Evolutionary conservation across 2,329 filamentous ascomycete genomes (phyloP), one percentile per base, ranked within the genome.

Genomic region (Xylariaceae sp.): DNA sequence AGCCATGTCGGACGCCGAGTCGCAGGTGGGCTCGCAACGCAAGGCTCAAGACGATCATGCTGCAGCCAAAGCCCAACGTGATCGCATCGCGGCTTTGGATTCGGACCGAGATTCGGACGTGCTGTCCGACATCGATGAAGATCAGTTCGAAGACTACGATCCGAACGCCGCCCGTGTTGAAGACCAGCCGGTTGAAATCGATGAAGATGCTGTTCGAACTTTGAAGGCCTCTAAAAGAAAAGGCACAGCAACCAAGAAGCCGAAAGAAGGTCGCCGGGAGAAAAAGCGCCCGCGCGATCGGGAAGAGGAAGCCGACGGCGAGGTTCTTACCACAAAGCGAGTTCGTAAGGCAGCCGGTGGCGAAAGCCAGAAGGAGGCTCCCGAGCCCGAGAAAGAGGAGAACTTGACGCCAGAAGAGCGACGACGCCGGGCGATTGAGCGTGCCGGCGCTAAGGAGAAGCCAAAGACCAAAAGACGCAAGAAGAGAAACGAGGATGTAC

Each of bases 401-500:
- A 79, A 86, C 59, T 73, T 97, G 64, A 87, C 88, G 26, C 89
- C 91, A 0, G 90, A 94, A 71, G 89, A 96, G 74, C 81, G 89
- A 64, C 84, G 91, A 64, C 85, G 87, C 64, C 81, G 89, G 62
- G 91, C 90, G 26, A 84, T 99, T 51, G 89, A 96, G 66, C 82
- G 86, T 62, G 88, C 89, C 53, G 89, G 97, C 74, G 89, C 96
- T 70, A 88, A 88, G 54, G 91, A 91, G 1, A 77, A 95, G 75
- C 89, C 88, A 63, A 85, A 88, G 8, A 80, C 77, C 53, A 89
- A 89, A 65, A 80, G 85, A 60, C 80, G 87, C 63, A 73, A 82
- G 81, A 92, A 89, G 77, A 89, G 89, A 77, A 88, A 91, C 68
- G 91, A 94, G 64, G 91, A 95, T 70, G 88, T 91, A 78, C 52